Conservation (phyloP, 1,284 basidiomycete genomes). For the Ceratorhiza oryzae-sativae region DNA sequence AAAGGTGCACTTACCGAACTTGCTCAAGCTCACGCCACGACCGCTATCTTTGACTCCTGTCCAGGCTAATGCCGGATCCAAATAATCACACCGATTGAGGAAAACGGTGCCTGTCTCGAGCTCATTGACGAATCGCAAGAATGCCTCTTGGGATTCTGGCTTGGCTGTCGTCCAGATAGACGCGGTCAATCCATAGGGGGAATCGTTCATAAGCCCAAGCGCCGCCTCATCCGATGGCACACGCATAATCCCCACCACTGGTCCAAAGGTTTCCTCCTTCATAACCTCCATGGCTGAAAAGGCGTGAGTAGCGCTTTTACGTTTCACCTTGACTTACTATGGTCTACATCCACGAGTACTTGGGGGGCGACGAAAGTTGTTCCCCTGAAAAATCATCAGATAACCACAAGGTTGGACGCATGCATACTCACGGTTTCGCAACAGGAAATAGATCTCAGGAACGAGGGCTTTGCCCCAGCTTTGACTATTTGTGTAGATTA, state of each 20-base stretch:
- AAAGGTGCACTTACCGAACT: conserved; percentile 70
- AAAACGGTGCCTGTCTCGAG: conserved; percentile 92
- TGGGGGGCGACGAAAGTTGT: conserved; percentile 89
- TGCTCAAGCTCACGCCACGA: conserved; percentile 86
- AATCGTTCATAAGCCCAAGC: conserved; percentile 91
- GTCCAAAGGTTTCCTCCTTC: conserved; percentile 93
- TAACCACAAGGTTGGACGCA: neutral
- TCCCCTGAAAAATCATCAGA: conserved; percentile 56
- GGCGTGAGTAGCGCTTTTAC: conserved; percentile 38
- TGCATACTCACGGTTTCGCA: conserved; percentile 62
- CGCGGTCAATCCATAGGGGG: conserved; percentile 91
- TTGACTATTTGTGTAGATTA: conserved; percentile 60
- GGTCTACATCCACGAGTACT: conserved; percentile 86
- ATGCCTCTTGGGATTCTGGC: conserved; percentile 67
- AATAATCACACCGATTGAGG: conserved; percentile 86
- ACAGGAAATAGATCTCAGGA: conserved; percentile 73
- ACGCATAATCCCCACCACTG: conserved; percentile 87
- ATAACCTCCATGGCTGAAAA: conserved; percentile 86
- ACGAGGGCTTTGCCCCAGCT: conserved; percentile 81
- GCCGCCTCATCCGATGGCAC: conserved; percentile 86
- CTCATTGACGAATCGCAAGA: conserved; percentile 73
- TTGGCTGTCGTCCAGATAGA: conserved; percentile 85
- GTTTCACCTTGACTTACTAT: conserved; percentile 62
- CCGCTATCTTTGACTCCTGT: conserved; percentile 94
- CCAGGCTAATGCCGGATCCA: conserved; percentile 94